A percentile compares a stretch with the other conserved stretches of the same genome.
phyloP scores from a whole-genome alignment of 192 early-diverging fungal species.

The Tieghemiomyces parasiticus region DNA sequence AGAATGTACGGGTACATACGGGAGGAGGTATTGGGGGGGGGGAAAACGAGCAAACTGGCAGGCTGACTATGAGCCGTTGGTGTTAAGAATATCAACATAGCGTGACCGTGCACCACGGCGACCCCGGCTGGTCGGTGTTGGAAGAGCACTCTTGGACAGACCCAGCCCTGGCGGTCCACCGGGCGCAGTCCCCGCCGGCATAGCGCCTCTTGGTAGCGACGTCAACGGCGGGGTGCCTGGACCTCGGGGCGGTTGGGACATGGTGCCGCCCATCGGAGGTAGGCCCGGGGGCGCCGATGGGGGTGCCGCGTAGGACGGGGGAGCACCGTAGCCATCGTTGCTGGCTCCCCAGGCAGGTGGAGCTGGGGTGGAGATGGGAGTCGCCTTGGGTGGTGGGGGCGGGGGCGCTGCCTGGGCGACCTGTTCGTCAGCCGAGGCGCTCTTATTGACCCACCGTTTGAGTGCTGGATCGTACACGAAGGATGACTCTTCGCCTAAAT shows the following conservation, averaged over 20 bases:
- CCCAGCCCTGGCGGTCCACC: not conserved
- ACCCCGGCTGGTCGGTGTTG: not conserved
- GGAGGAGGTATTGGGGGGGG: too few species aligned
- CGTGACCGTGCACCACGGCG: slow-evolving; percentile 7
- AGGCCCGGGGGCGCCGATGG: not conserved
- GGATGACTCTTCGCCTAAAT: slow-evolving; percentile 68
- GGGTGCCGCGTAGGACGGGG: not conserved
- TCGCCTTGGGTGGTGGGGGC: not conserved
- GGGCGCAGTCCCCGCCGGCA: not conserved
- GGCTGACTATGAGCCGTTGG: too few species aligned
- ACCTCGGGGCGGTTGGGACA: not conserved
- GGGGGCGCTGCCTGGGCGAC: not conserved
- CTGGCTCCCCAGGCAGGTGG: not conserved
- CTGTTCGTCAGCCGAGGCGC: slow-evolving; percentile 13
- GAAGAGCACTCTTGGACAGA: not conserved
- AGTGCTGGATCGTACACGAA: slow-evolving; percentile 79
- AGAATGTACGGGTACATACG: too few species aligned
- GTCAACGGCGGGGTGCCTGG: not conserved
- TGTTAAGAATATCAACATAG: slow-evolving; percentile 7
- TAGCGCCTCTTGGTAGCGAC: not conserved
- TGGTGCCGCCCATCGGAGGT: not conserved
- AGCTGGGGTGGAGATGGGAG: not conserved
- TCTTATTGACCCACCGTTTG: slow-evolving; percentile 80
- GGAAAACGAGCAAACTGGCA: too few species aligned
- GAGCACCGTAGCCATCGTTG: not conserved